A percentile compares a stretch with the other conserved stretches of the same genome.
These are phyloP conservation scores for Xylaria grammica DNA, from an alignment of 495 filamentous ascomycete species.

Conservation along the genomic window DNA sequence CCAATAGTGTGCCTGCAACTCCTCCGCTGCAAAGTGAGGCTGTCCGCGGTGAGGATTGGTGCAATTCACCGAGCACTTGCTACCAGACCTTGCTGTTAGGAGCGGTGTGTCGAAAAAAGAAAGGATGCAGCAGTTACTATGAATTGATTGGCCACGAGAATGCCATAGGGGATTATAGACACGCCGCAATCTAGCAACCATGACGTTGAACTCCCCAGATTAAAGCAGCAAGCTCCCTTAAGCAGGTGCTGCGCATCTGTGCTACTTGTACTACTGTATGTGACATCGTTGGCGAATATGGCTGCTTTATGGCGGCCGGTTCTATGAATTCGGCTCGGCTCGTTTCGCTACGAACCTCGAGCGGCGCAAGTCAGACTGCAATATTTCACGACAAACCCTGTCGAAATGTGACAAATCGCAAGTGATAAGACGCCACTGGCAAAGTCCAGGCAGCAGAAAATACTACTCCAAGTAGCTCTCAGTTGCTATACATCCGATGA, in stretches of 20 bases:
- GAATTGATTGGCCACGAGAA: constrained; percentile 13
- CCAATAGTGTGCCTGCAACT: constrained; percentile 6
- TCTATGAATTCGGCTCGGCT: constrained; percentile 4
- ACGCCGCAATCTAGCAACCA: constrained; percentile 9
- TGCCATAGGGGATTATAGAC: constrained; percentile 1
- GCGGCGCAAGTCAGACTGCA: background rate
- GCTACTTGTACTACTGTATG: background rate
- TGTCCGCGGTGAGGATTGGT: constrained; percentile 20
- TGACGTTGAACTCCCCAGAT: background rate
- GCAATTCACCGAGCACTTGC: constrained; percentile 20
- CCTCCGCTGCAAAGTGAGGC: constrained; percentile 11
- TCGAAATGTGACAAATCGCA: background rate
- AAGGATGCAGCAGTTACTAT: background rate
- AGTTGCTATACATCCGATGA: background rate
- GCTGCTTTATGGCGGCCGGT: background rate
- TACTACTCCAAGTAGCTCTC: background rate
- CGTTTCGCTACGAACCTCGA: background rate
- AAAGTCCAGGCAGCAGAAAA: background rate
- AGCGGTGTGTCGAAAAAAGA: constrained; percentile 17
- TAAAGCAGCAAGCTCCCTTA: constrained; percentile 11
- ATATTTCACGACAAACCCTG: background rate
- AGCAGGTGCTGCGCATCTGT: background rate
- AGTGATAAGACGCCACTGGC: background rate
- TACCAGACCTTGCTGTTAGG: constrained; percentile 16
- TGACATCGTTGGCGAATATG: background rate